phyloP scores from a whole-genome alignment of 106 monocot genomes.

The Narthecium ossifragum region DNA sequence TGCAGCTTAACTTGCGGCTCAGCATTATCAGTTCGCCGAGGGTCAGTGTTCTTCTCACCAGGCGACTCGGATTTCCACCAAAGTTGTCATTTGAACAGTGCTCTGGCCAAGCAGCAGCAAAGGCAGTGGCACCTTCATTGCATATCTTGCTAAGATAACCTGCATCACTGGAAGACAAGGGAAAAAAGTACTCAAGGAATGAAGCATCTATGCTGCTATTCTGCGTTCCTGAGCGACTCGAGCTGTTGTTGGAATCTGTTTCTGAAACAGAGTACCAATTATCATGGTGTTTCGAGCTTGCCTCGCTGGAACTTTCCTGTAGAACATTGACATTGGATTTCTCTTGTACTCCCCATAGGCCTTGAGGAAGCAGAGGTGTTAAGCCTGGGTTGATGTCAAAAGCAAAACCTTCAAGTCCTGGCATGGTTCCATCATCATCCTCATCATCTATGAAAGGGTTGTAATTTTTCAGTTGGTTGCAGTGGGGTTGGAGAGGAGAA shows the following conservation, averaged over 20 bases:
- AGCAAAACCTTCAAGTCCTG: neutral
- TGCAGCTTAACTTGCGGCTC: constrained; percentile 55
- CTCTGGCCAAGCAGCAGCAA: constrained; percentile 3
- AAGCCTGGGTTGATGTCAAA: neutral
- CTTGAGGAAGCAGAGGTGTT: neutral
- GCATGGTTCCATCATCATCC: neutral
- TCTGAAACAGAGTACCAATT: constrained; percentile 34
- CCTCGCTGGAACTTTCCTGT: constrained; percentile 18
- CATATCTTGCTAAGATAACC: constrained; percentile 24
- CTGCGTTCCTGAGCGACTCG: constrained; percentile 15
- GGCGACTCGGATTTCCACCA: neutral
- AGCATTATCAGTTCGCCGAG: constrained; percentile 74
- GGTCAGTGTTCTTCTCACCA: constrained; percentile 28
- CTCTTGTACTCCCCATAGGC: constrained; percentile 7
- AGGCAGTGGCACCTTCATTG: neutral
- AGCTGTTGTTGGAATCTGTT: constrained; percentile 31
- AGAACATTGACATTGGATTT: too few species aligned
- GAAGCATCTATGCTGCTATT: constrained; percentile 15
- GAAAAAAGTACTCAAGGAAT: constrained; percentile 34
- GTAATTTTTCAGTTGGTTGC: neutral
- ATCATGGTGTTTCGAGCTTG: constrained; percentile 22
- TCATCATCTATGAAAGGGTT: constrained; percentile 24
- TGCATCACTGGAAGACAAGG: constrained; percentile 28
- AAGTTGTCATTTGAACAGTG: neutral
- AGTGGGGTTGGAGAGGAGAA: neutral